Base-by-base conservation (phyloP, 164 flowering plant species). In the Chloranthus sessilifolius region DNA sequence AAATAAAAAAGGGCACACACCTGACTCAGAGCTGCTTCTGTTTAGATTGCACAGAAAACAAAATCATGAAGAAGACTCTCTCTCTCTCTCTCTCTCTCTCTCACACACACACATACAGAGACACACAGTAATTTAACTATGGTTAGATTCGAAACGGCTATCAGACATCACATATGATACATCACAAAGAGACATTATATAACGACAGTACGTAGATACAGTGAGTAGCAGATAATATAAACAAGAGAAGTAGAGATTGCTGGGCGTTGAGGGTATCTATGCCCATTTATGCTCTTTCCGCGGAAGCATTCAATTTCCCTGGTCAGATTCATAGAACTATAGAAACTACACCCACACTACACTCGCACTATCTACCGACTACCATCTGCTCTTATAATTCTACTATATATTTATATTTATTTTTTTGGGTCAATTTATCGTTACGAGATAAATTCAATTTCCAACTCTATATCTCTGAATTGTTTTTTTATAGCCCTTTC, bases 241-340 rank as follows among this genome's bases (percentile, higher is more conserved):
- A 10, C 22, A 41, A 41, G 10, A 41, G 24, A 41, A 15, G n/a
- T 17, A 19, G 21, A 15, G 44, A 41, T 23, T 19, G 24, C 22
- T 3, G 44, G 19, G 44, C 24, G 2, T 7, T 5, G 19, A 5
- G 12, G 15, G 3, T n/a, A 5, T 3, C 21, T 19, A 10, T 41
- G 21, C 21, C 44, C n/a, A n/a, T n/a, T 3, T 8, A 37, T 23
- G 21, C 44, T 41, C 44, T 41, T 2, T 41, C 44, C 19, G 17
- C 25, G 27, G 29, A 23, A 36, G 54, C 54, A 50, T 50, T 50
- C 29, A 50, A 37, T 37, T 22, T 37, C 43, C 21, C 14, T 23
- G 42, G 30, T n/a, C 21, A 37, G 54, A 50, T 50, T 22, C 54
- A 50, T 43, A 15, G 43, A 23, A 50, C n/a, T n/a, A n/a, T n/a